Base-by-base conservation (phyloP, 352 stramenopile species). In the Globisporangium rhizosaccharum region DNA sequence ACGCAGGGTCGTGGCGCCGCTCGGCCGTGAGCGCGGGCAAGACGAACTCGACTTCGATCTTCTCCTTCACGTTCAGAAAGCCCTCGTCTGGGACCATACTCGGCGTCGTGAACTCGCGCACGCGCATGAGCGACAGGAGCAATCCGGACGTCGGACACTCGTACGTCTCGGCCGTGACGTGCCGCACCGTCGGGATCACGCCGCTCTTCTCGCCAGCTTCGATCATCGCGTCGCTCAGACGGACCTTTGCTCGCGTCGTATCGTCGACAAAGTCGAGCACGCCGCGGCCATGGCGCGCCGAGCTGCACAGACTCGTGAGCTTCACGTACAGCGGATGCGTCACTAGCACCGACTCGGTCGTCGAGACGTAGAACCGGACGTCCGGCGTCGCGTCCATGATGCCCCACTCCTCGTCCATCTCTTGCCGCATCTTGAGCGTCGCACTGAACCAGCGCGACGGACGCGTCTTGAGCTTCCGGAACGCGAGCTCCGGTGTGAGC, bases 351-450 rank as follows among this genome's bases (percentile, higher is more conserved):
- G 86, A 70, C 49, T 88, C 79, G 1, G 73, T 76, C n/a, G 76
- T 79, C 14, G 75, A 87, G 36, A 92, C 83, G 57, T 93, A 93
- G 59, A 83, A 90, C 1, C 83, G 83, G 25, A 89, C 64, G 48
- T 91, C 83, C 0, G 79, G 81, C 7, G 81, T 93, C 0, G 64
- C 61, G 58, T 93, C 83, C 81, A 91, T 89, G 47, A 41, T 65
- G 12, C 73, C 71, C 11, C 37, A 61, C 15, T 87, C 75, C 26
- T 88, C 74, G 25, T 88, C 65, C 41, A 91, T 68, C 54, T 93
- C 83, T 58, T 93, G 81, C 10, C 73, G 78, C 81, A 91, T 91
- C 63, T 93, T 93, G 44, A 93, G 59, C 48, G 83, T 93, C 18
- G 81, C 64, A 50, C 74, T 89, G 56, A 93, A 87, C 83, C 81